phyloP scores from a whole-genome alignment of 352 stramenopile genomes.

The Pythium periplocum region DNA sequence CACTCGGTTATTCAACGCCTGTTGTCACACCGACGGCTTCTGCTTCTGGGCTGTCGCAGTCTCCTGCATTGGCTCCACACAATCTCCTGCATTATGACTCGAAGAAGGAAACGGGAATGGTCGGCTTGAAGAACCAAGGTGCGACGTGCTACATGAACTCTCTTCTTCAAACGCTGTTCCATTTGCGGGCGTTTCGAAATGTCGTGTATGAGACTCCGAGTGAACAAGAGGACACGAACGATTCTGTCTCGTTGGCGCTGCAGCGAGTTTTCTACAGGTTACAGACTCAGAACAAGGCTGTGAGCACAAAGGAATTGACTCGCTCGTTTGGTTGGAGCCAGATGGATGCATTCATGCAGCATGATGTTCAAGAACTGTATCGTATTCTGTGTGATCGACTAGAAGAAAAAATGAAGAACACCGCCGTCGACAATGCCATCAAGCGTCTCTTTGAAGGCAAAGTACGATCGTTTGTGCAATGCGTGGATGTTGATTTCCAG shows the following conservation, averaged over 20 bases:
- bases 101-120: conserved; percentile 82
- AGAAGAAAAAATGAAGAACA: conserved; percentile 92
- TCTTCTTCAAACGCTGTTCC: conserved; percentile 90
- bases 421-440: conserved; percentile 71
- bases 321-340: conserved; percentile 90
- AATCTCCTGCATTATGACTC: conserved; percentile 59
- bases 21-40: conserved; percentile 12
- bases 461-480: conserved; percentile 89
- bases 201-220: conserved; percentile 83
- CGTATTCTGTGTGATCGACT: conserved; percentile 89
- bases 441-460: conserved; percentile 87
- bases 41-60: neutral
- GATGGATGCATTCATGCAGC: conserved; percentile 90
- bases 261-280: conserved; percentile 85
- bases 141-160: conserved; percentile 94
- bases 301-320: conserved; percentile 91
- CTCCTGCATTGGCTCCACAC: conserved; percentile 8
- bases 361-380: conserved; percentile 91
- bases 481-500: conserved; percentile 87
- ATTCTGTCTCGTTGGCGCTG: conserved; percentile 77
- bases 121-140: conserved; percentile 87
- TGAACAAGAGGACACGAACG: conserved; percentile 71
- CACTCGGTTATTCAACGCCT: conserved; percentile 8
- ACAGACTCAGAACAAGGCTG: conserved; percentile 62
- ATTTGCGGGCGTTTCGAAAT: conserved; percentile 80